Percentiles rank a stretch among this genome's conserved stretches.
These are phyloP conservation scores for Neoboletus brunneissimus DNA, from an alignment of 768 basidiomycete species.

Conservation along the genomic window DNA sequence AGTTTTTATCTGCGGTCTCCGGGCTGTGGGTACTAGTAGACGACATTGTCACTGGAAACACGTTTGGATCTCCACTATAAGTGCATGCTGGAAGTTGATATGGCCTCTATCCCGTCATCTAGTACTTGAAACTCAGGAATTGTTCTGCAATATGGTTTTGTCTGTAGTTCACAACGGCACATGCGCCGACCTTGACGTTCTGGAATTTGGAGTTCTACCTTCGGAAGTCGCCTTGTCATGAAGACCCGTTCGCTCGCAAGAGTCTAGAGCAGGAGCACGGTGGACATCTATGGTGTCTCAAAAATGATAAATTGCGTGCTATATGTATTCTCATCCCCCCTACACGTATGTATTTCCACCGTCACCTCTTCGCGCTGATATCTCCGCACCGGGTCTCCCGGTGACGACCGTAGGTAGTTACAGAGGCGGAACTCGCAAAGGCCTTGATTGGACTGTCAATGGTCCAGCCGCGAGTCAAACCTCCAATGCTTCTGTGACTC, in stretches of 20 bases:
- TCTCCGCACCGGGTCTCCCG: constrained; percentile 34
- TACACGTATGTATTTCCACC: constrained; percentile 75
- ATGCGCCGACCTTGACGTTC: constrained; percentile 50
- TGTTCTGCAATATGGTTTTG: constrained; percentile 48
- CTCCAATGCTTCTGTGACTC: constrained; percentile 19
- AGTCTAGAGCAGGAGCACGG: constrained; percentile 59
- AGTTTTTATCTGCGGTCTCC: too few species aligned
- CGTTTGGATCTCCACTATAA: too few species aligned
- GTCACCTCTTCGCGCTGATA: constrained; percentile 51
- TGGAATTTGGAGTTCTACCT: constrained; percentile 84
- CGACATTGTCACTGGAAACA: too few species aligned
- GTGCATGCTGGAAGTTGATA: too few species aligned
- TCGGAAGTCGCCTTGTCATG: constrained; percentile 52
- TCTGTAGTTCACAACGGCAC: constrained; percentile 35
- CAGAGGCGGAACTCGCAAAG: constrained; percentile 72
- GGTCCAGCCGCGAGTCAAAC: constrained; percentile 21
- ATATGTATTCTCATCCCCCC: constrained; percentile 3
- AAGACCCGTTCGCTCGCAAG: constrained; percentile 77
- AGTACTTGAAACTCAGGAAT: too few species aligned
- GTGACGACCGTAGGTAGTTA: constrained; percentile 53
- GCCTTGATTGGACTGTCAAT: constrained; percentile 72
- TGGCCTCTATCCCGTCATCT: too few species aligned
- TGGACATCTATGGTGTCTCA: constrained; percentile 58
- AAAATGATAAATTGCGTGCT: not conserved
- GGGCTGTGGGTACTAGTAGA: too few species aligned